Evolutionary conservation across 2,329 filamentous ascomycete genomes (phyloP).

Genomic region (Epichloe scottii): DNA sequence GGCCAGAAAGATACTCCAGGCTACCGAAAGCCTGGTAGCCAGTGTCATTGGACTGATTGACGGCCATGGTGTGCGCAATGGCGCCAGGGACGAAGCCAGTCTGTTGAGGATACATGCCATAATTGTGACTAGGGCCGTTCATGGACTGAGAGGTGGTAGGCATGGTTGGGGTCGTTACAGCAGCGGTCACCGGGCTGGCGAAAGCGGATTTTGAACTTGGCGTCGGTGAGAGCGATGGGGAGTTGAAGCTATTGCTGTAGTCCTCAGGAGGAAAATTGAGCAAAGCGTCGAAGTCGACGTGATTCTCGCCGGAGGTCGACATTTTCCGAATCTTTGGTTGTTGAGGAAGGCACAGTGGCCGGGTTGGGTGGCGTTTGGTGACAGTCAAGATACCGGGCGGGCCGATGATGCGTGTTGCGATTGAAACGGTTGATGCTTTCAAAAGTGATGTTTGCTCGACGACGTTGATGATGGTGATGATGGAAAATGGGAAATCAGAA

Average conservation of each 20-base stretch:
- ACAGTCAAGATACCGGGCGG: not conserved
- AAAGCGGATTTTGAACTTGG: slow-evolving; percentile 41
- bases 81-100: slow-evolving; percentile 83
- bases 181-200: slow-evolving; percentile 36
- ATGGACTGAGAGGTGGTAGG: slow-evolving; percentile 48
- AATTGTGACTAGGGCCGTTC: slow-evolving; percentile 81
- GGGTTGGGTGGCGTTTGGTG: slow-evolving; percentile 3
- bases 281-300: slow-evolving; percentile 43
- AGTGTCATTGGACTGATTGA: slow-evolving; percentile 51
- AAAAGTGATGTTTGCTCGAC: not conserved
- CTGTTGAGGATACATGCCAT: slow-evolving; percentile 90
- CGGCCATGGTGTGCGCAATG: slow-evolving; percentile 64
- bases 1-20: slow-evolving; percentile 40
- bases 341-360: slow-evolving; percentile 1
- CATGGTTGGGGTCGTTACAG: slow-evolving; percentile 42
- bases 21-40: slow-evolving; percentile 38
- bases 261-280: slow-evolving; percentile 54
- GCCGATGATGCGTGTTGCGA: not conserved
- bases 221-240: slow-evolving; percentile 46
- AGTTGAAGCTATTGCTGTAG: slow-evolving; percentile 38
- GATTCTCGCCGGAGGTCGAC: slow-evolving; percentile 30
- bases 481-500: not conserved
- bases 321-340: slow-evolving; percentile 17
- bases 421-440: not conserved
- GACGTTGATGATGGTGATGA: not conserved